phyloP scores from a whole-genome alignment of 345 rosid species.

The thale cress (Arabidopsis thaliana) region DNA sequence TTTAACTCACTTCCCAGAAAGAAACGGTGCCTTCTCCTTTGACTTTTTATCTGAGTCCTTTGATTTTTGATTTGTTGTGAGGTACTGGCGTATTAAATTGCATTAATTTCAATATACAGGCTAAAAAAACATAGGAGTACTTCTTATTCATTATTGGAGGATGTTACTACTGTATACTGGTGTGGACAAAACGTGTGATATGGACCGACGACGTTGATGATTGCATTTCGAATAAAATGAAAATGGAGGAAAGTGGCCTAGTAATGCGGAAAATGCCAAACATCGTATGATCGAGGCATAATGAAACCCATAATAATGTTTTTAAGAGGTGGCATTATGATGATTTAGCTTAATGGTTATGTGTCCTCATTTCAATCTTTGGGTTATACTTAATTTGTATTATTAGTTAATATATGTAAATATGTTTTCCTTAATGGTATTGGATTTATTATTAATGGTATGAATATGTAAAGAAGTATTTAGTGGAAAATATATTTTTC shows the following conservation, averaged over 20 bases:
- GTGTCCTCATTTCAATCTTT: background rate
- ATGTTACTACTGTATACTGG: background rate
- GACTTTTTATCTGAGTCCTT: conserved; percentile 35
- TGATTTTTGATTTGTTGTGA: conserved; percentile 22
- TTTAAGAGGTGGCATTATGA: background rate
- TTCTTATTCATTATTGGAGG: background rate
- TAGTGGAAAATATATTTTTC: background rate
- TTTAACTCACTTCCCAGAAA: conserved; percentile 31
- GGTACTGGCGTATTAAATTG: background rate
- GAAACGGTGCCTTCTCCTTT: conserved; percentile 42
- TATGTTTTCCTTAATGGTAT: background rate
- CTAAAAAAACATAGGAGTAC: background rate
- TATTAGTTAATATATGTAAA: background rate
- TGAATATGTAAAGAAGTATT: background rate
- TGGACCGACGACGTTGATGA: conserved; percentile 23
- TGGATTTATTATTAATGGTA: background rate
- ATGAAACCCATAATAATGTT: background rate
- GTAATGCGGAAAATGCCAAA: conserved; percentile 2
- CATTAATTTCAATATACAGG: conserved; percentile 13
- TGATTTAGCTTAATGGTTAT: background rate
- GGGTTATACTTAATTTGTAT: no score
- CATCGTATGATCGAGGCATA: background rate
- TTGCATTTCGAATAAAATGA: conserved; percentile 10
- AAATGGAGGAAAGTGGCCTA: background rate
- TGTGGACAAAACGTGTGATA: background rate